Percentiles rank a stretch among this genome's conserved stretches.
phyloP scores from a whole-genome alignment of 78 protist genomes.

The Dictyostelium firmibasis region DNA sequence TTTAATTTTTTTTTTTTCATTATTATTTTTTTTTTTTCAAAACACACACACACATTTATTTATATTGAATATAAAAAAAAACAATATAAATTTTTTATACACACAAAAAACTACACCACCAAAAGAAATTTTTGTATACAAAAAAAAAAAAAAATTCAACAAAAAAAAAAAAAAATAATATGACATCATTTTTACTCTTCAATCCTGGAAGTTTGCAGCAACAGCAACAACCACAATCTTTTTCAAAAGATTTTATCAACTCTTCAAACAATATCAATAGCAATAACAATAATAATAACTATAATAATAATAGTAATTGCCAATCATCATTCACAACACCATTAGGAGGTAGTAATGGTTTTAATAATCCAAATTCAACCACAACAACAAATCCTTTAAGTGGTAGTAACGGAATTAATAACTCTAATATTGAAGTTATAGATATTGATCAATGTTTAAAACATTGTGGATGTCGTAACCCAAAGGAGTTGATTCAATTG shows the following conservation, averaged over 20 bases:
- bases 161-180: neutral
- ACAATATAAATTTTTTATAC: neutral
- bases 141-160: neutral
- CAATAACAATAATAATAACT: neutral
- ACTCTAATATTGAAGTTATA: neutral
- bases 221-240: neutral
- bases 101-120: too few species aligned
- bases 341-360: neutral
- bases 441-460: slow-evolving; percentile 20
- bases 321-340: neutral
- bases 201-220: neutral
- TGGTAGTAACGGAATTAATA: neutral
- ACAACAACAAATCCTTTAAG: neutral
- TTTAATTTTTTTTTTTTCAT: too few species aligned
- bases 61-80: too few species aligned
- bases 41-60: neutral
- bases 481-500: slow-evolving; percentile 63
- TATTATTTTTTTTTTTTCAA: neutral
- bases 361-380: neutral
- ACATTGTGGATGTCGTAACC: slow-evolving; percentile 62
- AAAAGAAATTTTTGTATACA: too few species aligned
- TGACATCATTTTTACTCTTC: neutral
- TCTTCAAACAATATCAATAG: neutral
- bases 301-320: neutral
- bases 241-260: neutral